Percentiles rank a stretch among this genome's conserved stretches.
phyloP scores from a whole-genome alignment of 2,329 filamentous ascomycete genomes.

The Ophiocordyceps robertsii region DNA sequence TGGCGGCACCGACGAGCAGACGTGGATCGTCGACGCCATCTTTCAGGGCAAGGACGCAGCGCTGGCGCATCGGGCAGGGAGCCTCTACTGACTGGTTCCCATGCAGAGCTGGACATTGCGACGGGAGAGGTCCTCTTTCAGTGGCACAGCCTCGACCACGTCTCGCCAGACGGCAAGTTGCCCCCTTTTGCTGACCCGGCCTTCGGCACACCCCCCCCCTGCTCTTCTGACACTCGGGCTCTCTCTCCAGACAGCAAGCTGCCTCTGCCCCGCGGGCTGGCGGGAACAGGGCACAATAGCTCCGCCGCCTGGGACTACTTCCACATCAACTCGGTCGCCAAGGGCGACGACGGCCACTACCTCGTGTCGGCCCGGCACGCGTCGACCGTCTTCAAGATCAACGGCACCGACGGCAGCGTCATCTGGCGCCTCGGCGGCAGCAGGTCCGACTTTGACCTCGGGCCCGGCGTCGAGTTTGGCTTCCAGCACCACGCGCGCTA shows the following conservation, averaged over 20 bases:
- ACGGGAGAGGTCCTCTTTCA: background rate
- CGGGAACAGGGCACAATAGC: background rate
- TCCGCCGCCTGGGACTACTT: slow-evolving; percentile 38
- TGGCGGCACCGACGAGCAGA: no score
- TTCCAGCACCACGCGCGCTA: background rate
- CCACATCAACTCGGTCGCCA: slow-evolving; percentile 43
- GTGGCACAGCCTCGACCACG: background rate
- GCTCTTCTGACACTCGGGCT: background rate
- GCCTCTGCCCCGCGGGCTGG: background rate
- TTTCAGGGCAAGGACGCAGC: no score
- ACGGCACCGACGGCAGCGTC: slow-evolving; percentile 29
- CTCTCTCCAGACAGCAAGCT: background rate
- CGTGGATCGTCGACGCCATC: no score
- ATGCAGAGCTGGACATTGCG: background rate
- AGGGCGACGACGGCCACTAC: slow-evolving; percentile 38
- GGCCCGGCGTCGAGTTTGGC: background rate
- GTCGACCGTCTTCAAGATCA: slow-evolving; percentile 32
- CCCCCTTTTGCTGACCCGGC: no score
- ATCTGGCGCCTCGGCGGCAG: slow-evolving; percentile 40
- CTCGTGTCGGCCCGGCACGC: slow-evolving; percentile 39
- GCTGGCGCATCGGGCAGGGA: no score
- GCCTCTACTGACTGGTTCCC: background rate
- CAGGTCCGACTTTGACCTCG: slow-evolving; percentile 19
- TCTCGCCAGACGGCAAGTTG: background rate
- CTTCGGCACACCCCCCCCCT: no score